Evolutionary conservation across 805 yeast genomes (phyloP), one percentile per base, ranked within the genome.

Genomic region (Sugiyamaella boreocaroliniensis): DNA sequence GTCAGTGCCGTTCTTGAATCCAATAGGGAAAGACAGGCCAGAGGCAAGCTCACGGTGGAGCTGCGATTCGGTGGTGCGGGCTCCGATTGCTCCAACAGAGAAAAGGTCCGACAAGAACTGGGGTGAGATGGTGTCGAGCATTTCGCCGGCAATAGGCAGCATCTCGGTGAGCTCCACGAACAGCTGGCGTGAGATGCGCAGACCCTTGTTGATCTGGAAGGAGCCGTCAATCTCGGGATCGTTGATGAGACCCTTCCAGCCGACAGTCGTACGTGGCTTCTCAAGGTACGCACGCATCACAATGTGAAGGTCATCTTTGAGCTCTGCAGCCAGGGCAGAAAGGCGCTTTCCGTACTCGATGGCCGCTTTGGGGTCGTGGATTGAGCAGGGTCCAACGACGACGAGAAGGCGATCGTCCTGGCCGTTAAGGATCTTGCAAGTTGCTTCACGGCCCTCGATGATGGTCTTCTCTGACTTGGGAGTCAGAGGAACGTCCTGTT

Each of bases 231-330:
- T 85, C 64, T 93, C 96, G 32, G 99, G 99, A 70, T 92, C 99
- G 68, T 92, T 92, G 64, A 92, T 93, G 60, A 92, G 77, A 61
- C 99, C 99, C 74, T 92, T 92, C 99, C 99, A 92, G 55, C 99
- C 99, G 45, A 93, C 98, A 29, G 98, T 92, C 49, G 99, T 92
- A 73, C 99, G 83, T 63, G 99, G 99, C 73, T 92, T 92, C 71
- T 92, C 99, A 65, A 93, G 77, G 75, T 93, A 93, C 2, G 98
- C 98, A 74, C 99, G 83, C 99, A 93, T 93, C 57, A 93, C 84
- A 54, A 93, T 83, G 53, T 83, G 80, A 55, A 93, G 76, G 61
- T 92, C 97, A 47, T 79, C 82, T 58, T 83, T 76, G 58, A 86
- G 75, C 65, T 81, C 76, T 52, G 81, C 81, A 43, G 85, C 72